Base-by-base conservation (phyloP, 192 early-diverging fungal genomes). In the Dissophora globulifera region DNA sequence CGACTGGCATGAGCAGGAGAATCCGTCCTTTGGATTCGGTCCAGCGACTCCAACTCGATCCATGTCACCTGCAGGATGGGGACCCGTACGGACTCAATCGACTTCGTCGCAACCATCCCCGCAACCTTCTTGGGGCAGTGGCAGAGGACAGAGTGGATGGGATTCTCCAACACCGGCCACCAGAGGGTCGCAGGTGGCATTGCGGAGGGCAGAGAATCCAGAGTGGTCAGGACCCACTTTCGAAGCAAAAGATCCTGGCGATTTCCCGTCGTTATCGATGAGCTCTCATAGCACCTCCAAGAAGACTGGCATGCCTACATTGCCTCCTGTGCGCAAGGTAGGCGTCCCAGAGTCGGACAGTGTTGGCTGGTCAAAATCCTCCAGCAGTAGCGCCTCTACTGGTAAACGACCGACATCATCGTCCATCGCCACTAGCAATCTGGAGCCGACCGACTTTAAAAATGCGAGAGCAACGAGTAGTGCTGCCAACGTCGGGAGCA, bases 221-320 rank as follows among this genome's bases (percentile, higher is more conserved):
- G 60, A 74, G 31, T 74, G 69, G 69, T 20, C 41, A 13, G 54
- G 49, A n/a, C 60, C 61, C 12, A 35, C 47, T 1, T 74, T 64
- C 27, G 31, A 62, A 27, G 26, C 31, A 8, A 32, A 26, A 19
- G 55, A 27, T 7, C 42, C 45, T 19, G 48, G 35, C 9, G 62
- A 75, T 42, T 75, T 75, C 50, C 71, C 71, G 16, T 35, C 62
- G 1, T 53, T 75, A 20, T 8, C 48, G 8, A 2, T 19, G 19
- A 47, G 40, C 19, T 10, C 27, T 12, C 54, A 50, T 17, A 23
- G 49, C 16, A 26, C 42, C 19, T 23, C 43, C 4, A 65, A 61
- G 20, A 50, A 20, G 30, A 9, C 29, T 20, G 55, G 70, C 17
- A 52, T 65, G 40, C 61, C 70, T 1, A 12, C 46, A 27, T 19